Percentiles rank a stretch among this genome's conserved stretches.
These are phyloP conservation scores for Rhodamnia rubescens DNA, from an alignment of 345 rosid species.

Conservation along the genomic window DNA sequence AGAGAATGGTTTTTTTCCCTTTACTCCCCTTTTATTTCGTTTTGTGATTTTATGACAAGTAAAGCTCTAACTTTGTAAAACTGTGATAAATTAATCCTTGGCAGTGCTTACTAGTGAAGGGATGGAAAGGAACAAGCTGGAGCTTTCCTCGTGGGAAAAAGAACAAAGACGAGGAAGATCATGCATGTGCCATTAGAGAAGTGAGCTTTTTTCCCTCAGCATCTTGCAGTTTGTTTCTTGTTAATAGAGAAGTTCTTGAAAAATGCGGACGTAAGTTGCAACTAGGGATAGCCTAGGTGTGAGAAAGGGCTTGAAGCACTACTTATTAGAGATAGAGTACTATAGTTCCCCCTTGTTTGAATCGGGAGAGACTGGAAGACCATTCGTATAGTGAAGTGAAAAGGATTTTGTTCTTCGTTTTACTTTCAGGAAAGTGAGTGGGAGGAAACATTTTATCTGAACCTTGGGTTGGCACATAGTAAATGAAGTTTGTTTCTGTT, in stretches of 20 bases:
- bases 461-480: neutral
- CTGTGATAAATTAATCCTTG: neutral
- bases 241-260: neutral
- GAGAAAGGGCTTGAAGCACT: neutral
- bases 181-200: conserved; percentile 93
- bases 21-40: neutral
- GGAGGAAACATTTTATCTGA: neutral
- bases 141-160: conserved; percentile 99
- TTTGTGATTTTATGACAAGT: neutral
- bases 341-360: neutral
- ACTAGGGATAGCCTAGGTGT: neutral
- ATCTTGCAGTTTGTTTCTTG: neutral
- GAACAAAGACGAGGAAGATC: conserved; percentile 97
- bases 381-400: neutral
- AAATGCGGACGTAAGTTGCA: neutral
- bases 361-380: neutral
- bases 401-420: neutral
- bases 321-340: neutral
- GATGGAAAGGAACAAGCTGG: conserved; percentile 99
- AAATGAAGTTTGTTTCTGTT: neutral
- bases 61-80: neutral
- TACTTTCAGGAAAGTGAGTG: neutral
- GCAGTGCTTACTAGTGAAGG: conserved; percentile 85
- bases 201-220: conserved; percentile 21
- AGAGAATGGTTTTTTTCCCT: neutral